Evolutionary conservation across 768 basidiomycete species (phyloP).

Genomic region (Russula griseocarnosa): DNA sequence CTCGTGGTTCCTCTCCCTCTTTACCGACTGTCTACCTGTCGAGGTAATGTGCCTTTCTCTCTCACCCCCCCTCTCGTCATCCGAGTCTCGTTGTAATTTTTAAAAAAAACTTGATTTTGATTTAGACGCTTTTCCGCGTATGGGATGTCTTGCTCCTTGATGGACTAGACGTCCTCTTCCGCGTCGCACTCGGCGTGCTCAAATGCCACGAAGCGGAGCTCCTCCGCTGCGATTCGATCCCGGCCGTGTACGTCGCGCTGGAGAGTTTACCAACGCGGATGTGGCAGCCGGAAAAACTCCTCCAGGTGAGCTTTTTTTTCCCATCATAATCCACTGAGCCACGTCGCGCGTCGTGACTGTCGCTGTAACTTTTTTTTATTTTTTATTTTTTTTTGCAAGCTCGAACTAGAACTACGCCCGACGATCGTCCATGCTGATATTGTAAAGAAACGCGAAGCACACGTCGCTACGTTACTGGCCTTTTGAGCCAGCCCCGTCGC

Average conservation of each 20-base stretch:
- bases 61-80: not conserved
- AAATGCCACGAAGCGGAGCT: slow-evolving; percentile 81
- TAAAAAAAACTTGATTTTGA: no score
- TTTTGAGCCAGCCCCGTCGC: slow-evolving; percentile 18
- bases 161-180: slow-evolving; percentile 86
- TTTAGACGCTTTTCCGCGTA: slow-evolving; percentile 87
- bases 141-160: slow-evolving; percentile 97
- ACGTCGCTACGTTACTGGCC: slow-evolving; percentile 43
- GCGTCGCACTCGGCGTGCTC: slow-evolving; percentile 84
- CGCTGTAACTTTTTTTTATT: not conserved
- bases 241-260: slow-evolving; percentile 84
- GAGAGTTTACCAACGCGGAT: slow-evolving; percentile 87
- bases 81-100: no score
- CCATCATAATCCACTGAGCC: not conserved
- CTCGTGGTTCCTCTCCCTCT: slow-evolving; percentile 96
- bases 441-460: slow-evolving; percentile 46
- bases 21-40: slow-evolving; percentile 93
- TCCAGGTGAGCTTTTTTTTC: slow-evolving; percentile 65
- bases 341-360: no score
- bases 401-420: slow-evolving; percentile 53
- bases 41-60: slow-evolving; percentile 49
- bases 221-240: slow-evolving; percentile 75
- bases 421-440: slow-evolving; percentile 52
- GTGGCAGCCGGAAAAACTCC: slow-evolving; percentile 88
- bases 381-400: slow-evolving; percentile 34